Evolutionary conservation across 768 basidiomycete species (phyloP).

Genomic region (Psilocybe sp.): DNA sequence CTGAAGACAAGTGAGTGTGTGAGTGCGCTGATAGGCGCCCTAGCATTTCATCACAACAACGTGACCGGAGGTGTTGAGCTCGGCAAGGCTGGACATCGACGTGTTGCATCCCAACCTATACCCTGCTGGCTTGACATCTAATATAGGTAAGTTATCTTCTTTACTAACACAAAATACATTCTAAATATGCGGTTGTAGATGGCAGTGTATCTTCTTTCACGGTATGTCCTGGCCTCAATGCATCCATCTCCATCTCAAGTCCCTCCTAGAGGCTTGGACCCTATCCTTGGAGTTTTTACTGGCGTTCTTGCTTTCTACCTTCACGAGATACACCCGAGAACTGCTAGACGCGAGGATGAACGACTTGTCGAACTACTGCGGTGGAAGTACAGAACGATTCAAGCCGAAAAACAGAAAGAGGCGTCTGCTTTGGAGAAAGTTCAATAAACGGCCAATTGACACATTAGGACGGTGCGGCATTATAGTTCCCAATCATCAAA

Average conservation of each 20-base stretch:
- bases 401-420: constrained; percentile 23
- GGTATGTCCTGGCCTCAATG: constrained; percentile 30
- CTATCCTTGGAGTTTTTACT: constrained; percentile 73
- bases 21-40: no score
- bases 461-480: background rate
- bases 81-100: no score
- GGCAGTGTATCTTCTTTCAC: constrained; percentile 3
- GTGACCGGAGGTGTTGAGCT: no score
- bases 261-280: constrained; percentile 57
- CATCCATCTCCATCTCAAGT: constrained; percentile 8
- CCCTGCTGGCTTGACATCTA: no score
- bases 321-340: constrained; percentile 78
- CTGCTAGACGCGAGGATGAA: constrained; percentile 54
- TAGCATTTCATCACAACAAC: no score
- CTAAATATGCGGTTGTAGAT: background rate
- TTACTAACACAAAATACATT: no score
- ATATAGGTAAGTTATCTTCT: no score
- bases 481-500: background rate
- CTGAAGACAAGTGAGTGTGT: no score
- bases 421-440: constrained; percentile 45
- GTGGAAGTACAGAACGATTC: constrained; percentile 66
- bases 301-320: constrained; percentile 78
- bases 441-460: constrained; percentile 19
- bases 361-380: constrained; percentile 49
- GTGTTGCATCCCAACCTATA: no score